Evolutionary conservation across 768 basidiomycete genomes (phyloP).

Genomic region (Sporobolomyces pararoseus): DNA sequence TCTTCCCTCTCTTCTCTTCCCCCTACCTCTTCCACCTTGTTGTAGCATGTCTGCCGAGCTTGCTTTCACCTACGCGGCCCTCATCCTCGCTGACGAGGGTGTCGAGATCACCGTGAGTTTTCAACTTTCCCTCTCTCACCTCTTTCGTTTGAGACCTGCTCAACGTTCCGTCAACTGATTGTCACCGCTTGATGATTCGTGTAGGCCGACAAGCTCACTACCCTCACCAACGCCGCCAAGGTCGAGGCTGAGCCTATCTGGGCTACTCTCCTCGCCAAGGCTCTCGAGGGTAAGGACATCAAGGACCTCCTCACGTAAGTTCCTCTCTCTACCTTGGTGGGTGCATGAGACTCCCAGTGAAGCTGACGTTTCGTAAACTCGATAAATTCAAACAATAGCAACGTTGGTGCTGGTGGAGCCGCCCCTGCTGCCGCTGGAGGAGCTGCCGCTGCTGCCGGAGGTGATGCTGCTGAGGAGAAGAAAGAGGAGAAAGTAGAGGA

Average conservation of each 20-base stretch:
- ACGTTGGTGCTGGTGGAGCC: constrained; percentile 70
- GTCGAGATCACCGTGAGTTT: constrained; percentile 89
- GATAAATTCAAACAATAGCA: too few species aligned
- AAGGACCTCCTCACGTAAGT: constrained; percentile 74
- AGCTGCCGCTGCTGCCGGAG: constrained; percentile 60
- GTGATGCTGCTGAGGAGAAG: constrained; percentile 65
- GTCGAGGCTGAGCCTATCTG: constrained; percentile 94
- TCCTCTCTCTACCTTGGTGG: background rate
- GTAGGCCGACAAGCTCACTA: constrained; percentile 86
- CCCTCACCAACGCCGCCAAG: constrained; percentile 76
- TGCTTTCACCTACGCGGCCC: constrained; percentile 90
- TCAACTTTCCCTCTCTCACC: background rate
- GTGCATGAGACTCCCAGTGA: too few species aligned
- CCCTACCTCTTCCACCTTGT: background rate
- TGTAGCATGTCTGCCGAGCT: constrained; percentile 62
- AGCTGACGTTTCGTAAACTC: background rate
- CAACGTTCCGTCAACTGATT: background rate
- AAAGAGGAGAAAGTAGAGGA: constrained; percentile 65
- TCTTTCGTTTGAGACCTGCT: too few species aligned
- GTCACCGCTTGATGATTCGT: background rate
- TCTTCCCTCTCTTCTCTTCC: background rate
- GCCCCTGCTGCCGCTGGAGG: constrained; percentile 59
- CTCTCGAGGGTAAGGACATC: constrained; percentile 95
- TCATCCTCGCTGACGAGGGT: constrained; percentile 96
- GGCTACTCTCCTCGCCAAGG: constrained; percentile 94